These are phyloP conservation scores for Cladophialophora immunda DNA, from an alignment of 2,329 filamentous ascomycete species.

Conservation along the genomic window DNA sequence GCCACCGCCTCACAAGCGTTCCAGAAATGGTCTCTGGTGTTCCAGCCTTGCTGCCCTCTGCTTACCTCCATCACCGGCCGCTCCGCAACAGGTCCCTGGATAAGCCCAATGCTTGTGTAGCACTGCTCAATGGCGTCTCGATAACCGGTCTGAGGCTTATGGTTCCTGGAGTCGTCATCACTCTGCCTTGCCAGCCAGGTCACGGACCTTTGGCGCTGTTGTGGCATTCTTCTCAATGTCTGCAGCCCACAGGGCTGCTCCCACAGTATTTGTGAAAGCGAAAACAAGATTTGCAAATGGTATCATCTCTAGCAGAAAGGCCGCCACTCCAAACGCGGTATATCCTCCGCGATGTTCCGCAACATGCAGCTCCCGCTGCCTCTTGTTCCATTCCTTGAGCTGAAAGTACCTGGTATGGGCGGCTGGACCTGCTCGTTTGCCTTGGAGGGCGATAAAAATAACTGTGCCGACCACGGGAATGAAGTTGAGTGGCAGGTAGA, in stretches of 20 bases:
- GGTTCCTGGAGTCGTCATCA: slow-evolving; percentile 28
- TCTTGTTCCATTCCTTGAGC: slow-evolving; percentile 80
- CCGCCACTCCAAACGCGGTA: slow-evolving; percentile 81
- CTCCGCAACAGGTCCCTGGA: slow-evolving; percentile 8
- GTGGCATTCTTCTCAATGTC: slow-evolving; percentile 70
- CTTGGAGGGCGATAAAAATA: slow-evolving; percentile 81
- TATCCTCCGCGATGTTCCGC: slow-evolving; percentile 77
- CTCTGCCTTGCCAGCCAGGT: slow-evolving; percentile 46
- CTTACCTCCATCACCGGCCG: slow-evolving; percentile 9
- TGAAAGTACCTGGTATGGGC: slow-evolving; percentile 80
- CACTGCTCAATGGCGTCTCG: background rate
- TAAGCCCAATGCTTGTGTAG: slow-evolving; percentile 14
- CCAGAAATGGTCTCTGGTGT: background rate
- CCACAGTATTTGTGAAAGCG: slow-evolving; percentile 89
- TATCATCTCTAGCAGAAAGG: slow-evolving; percentile 83
- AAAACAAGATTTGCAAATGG: slow-evolving; percentile 85
- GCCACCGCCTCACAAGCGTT: slow-evolving; percentile 13
- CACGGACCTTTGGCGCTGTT: slow-evolving; percentile 44
- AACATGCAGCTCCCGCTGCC: slow-evolving; percentile 73
- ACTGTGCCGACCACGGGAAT: slow-evolving; percentile 87
- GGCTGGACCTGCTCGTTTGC: slow-evolving; percentile 63
- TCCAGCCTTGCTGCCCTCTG: slow-evolving; percentile 11
- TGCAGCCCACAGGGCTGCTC: slow-evolving; percentile 92
- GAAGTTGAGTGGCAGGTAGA: slow-evolving; percentile 92
- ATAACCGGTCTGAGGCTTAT: slow-evolving; percentile 1